These are phyloP conservation scores for Pholiota adiposa DNA, from an alignment of 1,284 basidiomycete species.

Conservation along the genomic window DNA sequence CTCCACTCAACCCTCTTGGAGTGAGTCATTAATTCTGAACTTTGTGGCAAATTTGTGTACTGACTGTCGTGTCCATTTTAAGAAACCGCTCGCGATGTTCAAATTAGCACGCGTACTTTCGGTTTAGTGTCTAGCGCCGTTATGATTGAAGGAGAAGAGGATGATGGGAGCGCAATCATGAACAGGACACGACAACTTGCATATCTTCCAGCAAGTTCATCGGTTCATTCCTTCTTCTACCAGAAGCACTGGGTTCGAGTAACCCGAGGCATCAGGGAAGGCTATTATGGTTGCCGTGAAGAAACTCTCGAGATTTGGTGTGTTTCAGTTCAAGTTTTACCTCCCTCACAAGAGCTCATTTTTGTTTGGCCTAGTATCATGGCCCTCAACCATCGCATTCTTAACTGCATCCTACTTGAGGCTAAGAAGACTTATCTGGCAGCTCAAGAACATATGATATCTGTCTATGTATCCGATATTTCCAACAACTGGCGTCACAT, in stretches of 20 bases:
- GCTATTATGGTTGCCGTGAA: conserved; percentile 38
- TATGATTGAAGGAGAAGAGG: conserved; percentile 40
- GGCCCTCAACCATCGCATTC: conserved; percentile 47
- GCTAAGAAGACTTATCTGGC: conserved; percentile 57
- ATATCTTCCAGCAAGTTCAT: conserved; percentile 51
- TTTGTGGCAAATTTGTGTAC: conserved; percentile 1
- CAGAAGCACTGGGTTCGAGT: conserved; percentile 51
- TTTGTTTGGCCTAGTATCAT: conserved; percentile 46
- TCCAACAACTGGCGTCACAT: conserved; percentile 58
- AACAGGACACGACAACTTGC: conserved; percentile 40
- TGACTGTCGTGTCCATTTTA: neutral
- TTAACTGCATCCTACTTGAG: conserved; percentile 57
- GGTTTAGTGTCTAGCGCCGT: conserved; percentile 39
- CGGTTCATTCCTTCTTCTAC: conserved; percentile 54
- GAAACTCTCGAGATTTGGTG: conserved; percentile 43
- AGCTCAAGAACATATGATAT: conserved; percentile 56
- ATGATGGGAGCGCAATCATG: conserved; percentile 32
- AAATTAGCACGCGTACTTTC: conserved; percentile 49
- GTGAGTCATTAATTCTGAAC: conserved; percentile 24
- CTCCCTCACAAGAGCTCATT: neutral
- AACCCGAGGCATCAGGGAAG: conserved; percentile 38
- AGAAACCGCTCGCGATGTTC: conserved; percentile 54
- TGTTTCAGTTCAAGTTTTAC: too few species aligned
- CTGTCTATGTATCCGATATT: conserved; percentile 58
- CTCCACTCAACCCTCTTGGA: conserved; percentile 54